Evolutionary conservation across 805 yeast genomes (phyloP).

Genomic region (Schizosaccharomyces osmophilus): DNA sequence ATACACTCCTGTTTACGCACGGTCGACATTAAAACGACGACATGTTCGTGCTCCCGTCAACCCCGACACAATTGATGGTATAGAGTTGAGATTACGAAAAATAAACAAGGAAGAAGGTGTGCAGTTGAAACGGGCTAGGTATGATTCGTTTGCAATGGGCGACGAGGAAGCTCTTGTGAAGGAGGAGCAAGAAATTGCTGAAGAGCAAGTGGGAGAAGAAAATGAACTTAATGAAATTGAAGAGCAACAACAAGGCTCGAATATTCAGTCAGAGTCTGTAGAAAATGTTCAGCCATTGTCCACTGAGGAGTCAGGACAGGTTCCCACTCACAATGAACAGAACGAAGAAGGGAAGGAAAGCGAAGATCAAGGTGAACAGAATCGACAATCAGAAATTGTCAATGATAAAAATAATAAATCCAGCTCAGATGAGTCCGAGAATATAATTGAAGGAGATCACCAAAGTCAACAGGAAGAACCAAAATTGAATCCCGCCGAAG

Average conservation of each 20-base stretch:
- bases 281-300: no score
- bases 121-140: slow-evolving; percentile 41
- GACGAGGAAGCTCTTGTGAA: background rate
- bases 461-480: no score
- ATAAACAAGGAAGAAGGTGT: slow-evolving; percentile 47
- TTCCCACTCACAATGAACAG: no score
- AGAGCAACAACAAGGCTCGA: background rate
- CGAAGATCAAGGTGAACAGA: no score
- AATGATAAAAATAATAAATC: no score
- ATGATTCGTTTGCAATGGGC: slow-evolving; percentile 13
- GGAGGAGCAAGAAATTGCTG: background rate
- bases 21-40: slow-evolving; percentile 62
- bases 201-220: background rate
- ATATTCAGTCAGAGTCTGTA: no score
- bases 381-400: no score
- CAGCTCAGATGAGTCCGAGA: no score
- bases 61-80: slow-evolving; percentile 33
- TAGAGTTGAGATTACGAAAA: slow-evolving; percentile 41
- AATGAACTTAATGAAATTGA: background rate
- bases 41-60: slow-evolving; percentile 39
- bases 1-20: slow-evolving; percentile 56
- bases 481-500: no score
- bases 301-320: no score
- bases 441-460: no score
- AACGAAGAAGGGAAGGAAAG: no score